phyloP scores from a whole-genome alignment of 768 basidiomycete genomes.

The Hygrocybe punicea region DNA sequence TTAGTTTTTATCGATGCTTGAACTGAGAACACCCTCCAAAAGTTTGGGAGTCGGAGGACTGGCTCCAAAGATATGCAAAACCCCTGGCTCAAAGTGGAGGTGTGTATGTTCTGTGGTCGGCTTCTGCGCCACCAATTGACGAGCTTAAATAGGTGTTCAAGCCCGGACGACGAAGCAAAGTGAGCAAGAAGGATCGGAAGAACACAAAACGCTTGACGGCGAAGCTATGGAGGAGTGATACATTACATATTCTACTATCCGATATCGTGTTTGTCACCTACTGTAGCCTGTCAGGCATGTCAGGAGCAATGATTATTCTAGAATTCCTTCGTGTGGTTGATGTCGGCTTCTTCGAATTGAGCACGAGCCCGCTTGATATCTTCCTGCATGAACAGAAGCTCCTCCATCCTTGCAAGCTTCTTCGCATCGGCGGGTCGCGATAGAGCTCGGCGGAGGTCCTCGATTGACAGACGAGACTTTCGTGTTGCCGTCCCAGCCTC shows the following conservation, averaged over 20 bases:
- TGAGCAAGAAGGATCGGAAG: slow-evolving; percentile 25
- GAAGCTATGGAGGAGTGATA: slow-evolving; percentile 67
- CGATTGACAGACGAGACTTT: slow-evolving; percentile 75
- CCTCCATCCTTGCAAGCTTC: slow-evolving; percentile 89
- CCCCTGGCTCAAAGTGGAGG: slow-evolving; percentile 75
- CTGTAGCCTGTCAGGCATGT: not conserved
- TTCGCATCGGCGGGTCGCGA: slow-evolving; percentile 86
- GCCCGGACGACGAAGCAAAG: slow-evolving; percentile 43
- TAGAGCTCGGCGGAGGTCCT: slow-evolving; percentile 77
- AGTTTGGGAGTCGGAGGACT: slow-evolving; percentile 98
- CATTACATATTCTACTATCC: not conserved
- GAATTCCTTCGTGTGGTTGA: slow-evolving; percentile 35
- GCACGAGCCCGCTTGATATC: slow-evolving; percentile 86
- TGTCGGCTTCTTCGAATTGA: slow-evolving; percentile 59
- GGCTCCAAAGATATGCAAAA: slow-evolving; percentile 79
- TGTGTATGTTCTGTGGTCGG: slow-evolving; percentile 26
- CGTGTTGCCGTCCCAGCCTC: slow-evolving; percentile 66
- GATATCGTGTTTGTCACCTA: not conserved
- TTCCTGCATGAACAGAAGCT: slow-evolving; percentile 88
- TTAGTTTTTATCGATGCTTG: slow-evolving; percentile 1
- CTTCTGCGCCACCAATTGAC: not conserved
- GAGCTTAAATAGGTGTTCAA: slow-evolving; percentile 46
- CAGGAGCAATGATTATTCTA: not conserved
- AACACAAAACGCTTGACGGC: slow-evolving; percentile 34
- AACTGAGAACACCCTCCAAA: slow-evolving; percentile 7